phyloP scores from a whole-genome alignment of 495 filamentous ascomycete species.

The Hyaloscypha finlandica region DNA sequence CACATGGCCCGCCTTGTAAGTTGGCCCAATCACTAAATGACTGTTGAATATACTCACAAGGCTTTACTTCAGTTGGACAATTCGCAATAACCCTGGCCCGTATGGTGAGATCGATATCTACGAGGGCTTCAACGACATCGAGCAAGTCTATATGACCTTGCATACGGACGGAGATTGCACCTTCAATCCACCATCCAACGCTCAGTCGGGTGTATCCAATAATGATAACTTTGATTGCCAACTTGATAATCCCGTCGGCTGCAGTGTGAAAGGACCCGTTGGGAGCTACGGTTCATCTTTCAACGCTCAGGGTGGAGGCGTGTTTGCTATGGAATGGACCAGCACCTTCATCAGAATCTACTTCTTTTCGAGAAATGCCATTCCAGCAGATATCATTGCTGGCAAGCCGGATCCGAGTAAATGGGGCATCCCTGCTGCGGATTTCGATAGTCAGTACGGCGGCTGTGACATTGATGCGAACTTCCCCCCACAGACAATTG shows the following conservation, averaged over 20 bases:
- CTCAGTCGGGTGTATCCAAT: not conserved
- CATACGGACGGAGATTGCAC: constrained; percentile 67
- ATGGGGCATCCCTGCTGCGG: constrained; percentile 70
- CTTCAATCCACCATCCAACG: constrained; percentile 46
- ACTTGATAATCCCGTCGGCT: constrained; percentile 52
- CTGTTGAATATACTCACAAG: not conserved
- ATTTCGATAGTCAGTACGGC: constrained; percentile 53
- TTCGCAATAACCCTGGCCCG: constrained; percentile 52
- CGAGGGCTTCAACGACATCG: constrained; percentile 72
- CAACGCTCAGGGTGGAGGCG: constrained; percentile 71
- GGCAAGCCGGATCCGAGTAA: constrained; percentile 43
- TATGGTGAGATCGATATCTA: constrained; percentile 90
- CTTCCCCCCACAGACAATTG: constrained; percentile 70
- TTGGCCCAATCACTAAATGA: not conserved
- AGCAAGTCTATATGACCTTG: constrained; percentile 66
- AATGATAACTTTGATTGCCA: constrained; percentile 43
- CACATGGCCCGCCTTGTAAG: constrained; percentile 42
- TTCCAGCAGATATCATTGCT: constrained; percentile 57
- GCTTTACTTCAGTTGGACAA: constrained; percentile 16
- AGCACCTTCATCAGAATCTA: constrained; percentile 60
- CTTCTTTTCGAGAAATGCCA: constrained; percentile 24
- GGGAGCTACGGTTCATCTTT: constrained; percentile 68
- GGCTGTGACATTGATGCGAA: constrained; percentile 62
- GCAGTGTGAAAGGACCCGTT: constrained; percentile 40
- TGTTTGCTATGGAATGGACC: constrained; percentile 80